A percentile compares a stretch with the other conserved stretches of the same genome.
Evolutionary conservation across 371 early-diverging fungal species (phyloP).

Genomic region (Mucor mucedo): DNA sequence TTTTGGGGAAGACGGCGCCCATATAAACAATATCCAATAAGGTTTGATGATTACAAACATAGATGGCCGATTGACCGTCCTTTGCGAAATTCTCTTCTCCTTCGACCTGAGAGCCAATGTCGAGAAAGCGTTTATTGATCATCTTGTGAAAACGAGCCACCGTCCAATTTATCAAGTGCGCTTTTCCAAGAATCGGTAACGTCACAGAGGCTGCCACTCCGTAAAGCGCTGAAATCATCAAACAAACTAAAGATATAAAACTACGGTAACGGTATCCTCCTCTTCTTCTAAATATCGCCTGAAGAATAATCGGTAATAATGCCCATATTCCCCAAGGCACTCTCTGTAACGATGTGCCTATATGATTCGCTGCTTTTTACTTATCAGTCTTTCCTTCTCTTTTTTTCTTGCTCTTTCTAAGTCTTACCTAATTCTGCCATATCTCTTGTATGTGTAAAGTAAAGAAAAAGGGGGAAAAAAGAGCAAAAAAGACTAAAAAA

Average conservation of each 20-base stretch:
- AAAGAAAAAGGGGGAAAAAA: background rate
- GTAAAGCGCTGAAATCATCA: conserved; percentile 37
- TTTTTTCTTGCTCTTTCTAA: background rate
- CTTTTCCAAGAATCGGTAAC: conserved; percentile 52
- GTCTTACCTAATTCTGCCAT: conserved; percentile 20
- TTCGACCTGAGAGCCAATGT: conserved; percentile 64
- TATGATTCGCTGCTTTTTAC: background rate
- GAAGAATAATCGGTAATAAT: conserved; percentile 21
- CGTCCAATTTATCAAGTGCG: conserved; percentile 64
- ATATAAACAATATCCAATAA: conserved; percentile 79
- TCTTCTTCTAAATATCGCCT: conserved; percentile 30
- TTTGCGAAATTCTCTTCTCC: conserved; percentile 61
- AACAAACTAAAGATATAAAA: conserved; percentile 26
- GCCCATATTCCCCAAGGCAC: background rate
- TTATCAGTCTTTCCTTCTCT: background rate
- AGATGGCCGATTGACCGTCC: conserved; percentile 62
- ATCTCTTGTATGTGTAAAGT: background rate
- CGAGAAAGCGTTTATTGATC: conserved; percentile 55
- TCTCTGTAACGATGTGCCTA: background rate
- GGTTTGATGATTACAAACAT: conserved; percentile 89
- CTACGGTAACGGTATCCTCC: conserved; percentile 46
- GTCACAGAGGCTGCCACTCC: conserved; percentile 54
- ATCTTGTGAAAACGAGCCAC: conserved; percentile 61
- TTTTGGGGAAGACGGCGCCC: conserved; percentile 73
- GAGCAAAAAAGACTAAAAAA: background rate